A percentile compares a stretch with the other conserved stretches of the same genome.
Evolutionary conservation across 371 early-diverging fungal genomes (phyloP).

Genomic region (Mortierella sp.): DNA sequence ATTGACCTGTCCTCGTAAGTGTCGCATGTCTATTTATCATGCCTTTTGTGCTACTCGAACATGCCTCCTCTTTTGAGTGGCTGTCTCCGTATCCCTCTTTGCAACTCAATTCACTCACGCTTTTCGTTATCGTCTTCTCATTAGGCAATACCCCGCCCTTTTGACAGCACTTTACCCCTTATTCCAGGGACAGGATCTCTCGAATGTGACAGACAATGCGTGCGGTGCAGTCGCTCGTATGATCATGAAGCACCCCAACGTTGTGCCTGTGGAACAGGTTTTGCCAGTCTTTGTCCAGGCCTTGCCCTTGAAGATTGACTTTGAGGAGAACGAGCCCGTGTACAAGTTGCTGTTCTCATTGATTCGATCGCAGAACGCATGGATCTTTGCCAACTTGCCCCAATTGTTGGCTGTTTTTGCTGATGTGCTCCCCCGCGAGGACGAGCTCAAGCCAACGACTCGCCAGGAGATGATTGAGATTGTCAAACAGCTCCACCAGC

Average conservation of each 20-base stretch:
- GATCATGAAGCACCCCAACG: slow-evolving; percentile 74
- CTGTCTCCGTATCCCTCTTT: neutral
- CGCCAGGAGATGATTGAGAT: slow-evolving; percentile 68
- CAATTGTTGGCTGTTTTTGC: slow-evolving; percentile 24
- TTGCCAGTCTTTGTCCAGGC: slow-evolving; percentile 75
- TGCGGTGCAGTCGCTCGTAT: slow-evolving; percentile 88
- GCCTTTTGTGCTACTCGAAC: neutral
- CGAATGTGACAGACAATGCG: slow-evolving; percentile 88
- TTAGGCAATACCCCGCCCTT: slow-evolving; percentile 76
- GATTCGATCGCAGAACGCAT: slow-evolving; percentile 67
- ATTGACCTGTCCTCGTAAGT: slow-evolving; percentile 74
- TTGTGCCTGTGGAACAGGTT: slow-evolving; percentile 76
- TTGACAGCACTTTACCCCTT: slow-evolving; percentile 79
- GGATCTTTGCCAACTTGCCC: slow-evolving; percentile 53
- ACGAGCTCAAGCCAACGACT: slow-evolving; percentile 63
- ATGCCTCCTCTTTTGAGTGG: neutral
- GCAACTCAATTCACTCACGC: neutral
- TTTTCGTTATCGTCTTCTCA: neutral
- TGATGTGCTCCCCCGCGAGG: slow-evolving; percentile 13
- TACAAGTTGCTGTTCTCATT: slow-evolving; percentile 74
- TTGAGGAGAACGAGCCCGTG: slow-evolving; percentile 84
- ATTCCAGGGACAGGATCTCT: slow-evolving; percentile 69
- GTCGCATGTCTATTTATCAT: neutral
- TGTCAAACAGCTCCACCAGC: slow-evolving; percentile 50
- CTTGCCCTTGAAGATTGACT: slow-evolving; percentile 85